Evolutionary conservation across 768 basidiomycete genomes (phyloP), one percentile per base, ranked within the genome.

Genomic region (Fomitopsis pulvina): DNA sequence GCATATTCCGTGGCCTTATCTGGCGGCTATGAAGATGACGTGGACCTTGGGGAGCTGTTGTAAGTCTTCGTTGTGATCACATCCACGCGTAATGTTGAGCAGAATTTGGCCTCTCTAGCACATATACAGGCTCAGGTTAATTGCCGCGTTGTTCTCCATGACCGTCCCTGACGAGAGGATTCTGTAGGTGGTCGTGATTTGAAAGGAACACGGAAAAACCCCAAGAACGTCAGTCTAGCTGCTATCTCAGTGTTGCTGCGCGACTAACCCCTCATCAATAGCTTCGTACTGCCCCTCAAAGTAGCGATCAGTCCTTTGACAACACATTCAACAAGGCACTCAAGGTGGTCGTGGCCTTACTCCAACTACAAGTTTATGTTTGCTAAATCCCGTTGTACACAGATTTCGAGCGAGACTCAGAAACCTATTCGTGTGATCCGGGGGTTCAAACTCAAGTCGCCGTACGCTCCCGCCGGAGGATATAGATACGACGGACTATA

Each of bases 401-500:
- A 92, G 90, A 70, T 66, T 51, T 93, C 91, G 1, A 78, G 73
- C n/a, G 80, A 93, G 60, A 89, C 85, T 0, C 78, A 76, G 52
- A 87, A 86, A 54, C 92, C 92, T 14, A 75, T 96, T 26, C 77
- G 93, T 16, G 92, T 96, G 2, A 83, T 95, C 48, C 78, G 93
- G 22, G 93, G 92, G 1, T 94, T 67, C 75, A 92, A 92, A 63
- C 65, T 83, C 25, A 64, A 67, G 25, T 88, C 88, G 0, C 70
- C 71, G 20, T 95, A 82, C 56, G 91, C 87, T 7, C 92, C 92
- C 4, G 72, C 66, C 22, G 83, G 87, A 73, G 92, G 92, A 22
- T 96, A 93, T 62, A 81, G 92, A 8, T 96, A 96, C 60, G 92
- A 95, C 57, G 93, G 93, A 1, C 71, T 96, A 10, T 96, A 95